Base-by-base conservation (phyloP, 306 rosid genomes). In the Cucurbita ficifolia region DNA sequence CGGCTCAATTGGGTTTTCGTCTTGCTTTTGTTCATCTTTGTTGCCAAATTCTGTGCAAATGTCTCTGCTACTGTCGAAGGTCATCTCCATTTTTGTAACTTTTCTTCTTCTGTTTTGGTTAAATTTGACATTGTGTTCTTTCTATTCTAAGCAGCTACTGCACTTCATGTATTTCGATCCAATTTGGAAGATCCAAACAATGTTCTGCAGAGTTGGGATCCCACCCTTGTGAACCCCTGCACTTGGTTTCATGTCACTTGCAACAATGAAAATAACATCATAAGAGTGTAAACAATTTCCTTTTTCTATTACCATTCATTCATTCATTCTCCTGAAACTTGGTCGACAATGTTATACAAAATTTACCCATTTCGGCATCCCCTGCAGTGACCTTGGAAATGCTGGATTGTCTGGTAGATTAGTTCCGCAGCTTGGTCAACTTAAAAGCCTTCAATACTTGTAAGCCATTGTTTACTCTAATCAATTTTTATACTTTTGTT, bases 361-460 rank as follows among this genome's bases (percentile, higher is more conserved):
- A 60, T 61, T 48, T 60, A 43, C 5, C 5, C 1, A 2, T 59
- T 74, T 59, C 4, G 19, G 38, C 48, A n/a, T 45, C 10, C 45
- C 35, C 38, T 75, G 62, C 72, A 75, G 78, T 14, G 78, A 75
- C 67, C 78, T 75, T 49, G 78, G 78, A 35, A 75, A 75, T 62
- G 78, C 78, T 60, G 78, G 78, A 75, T 75, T 75, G 69, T 75
- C 78, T 36, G 78, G 78, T 62, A 45, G 62, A 61, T 75, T 75
- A 24, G 72, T 75, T 19, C 78, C 78, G 33, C 72, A 75, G 19
- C 60, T 75, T 60, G 78, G 78, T 60, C 72, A 61, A 10, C 78
- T 75, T 49, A 60, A 61, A 60, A 75, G 21, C 7, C 68, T 75
- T 11, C 78, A 75, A 35, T 75, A 75, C 72, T 65, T 75, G 78